Evolutionary conservation across 2,329 filamentous ascomycete genomes (phyloP).

Genomic region (Fusarium pseudograminearum): DNA sequence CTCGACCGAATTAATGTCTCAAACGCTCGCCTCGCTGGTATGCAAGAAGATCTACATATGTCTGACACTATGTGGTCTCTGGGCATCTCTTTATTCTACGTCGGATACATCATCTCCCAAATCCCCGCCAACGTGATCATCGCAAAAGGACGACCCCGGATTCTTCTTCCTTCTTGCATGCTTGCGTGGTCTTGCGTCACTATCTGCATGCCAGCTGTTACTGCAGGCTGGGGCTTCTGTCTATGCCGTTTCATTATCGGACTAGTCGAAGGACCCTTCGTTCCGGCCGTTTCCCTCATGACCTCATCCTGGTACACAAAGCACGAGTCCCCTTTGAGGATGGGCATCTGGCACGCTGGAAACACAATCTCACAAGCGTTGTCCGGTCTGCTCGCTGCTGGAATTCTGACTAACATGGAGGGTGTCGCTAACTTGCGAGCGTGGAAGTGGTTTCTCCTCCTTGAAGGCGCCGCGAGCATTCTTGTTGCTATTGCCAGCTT

Average conservation of each 20-base stretch:
- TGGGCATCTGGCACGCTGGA: slow-evolving; percentile 60
- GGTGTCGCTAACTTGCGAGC: slow-evolving; percentile 50
- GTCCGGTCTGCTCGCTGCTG: slow-evolving; percentile 59
- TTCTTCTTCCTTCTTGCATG: slow-evolving; percentile 55
- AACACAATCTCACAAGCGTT: slow-evolving; percentile 60
- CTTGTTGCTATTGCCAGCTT: slow-evolving; percentile 49
- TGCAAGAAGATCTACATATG: slow-evolving; percentile 54
- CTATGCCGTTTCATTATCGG: slow-evolving; percentile 51
- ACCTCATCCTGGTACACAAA: slow-evolving; percentile 62
- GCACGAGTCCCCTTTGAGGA: slow-evolving; percentile 57
- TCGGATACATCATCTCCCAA: slow-evolving; percentile 61
- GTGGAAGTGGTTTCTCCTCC: slow-evolving; percentile 59
- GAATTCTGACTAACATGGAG: slow-evolving; percentile 59
- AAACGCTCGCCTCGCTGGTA: slow-evolving; percentile 55
- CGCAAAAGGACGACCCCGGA: slow-evolving; percentile 54
- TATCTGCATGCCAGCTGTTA: slow-evolving; percentile 58
- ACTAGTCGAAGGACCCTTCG: slow-evolving; percentile 54
- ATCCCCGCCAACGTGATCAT: slow-evolving; percentile 61
- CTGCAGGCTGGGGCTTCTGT: slow-evolving; percentile 46
- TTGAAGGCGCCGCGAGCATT: slow-evolving; percentile 53
- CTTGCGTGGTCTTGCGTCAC: slow-evolving; percentile 59
- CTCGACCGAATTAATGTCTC: slow-evolving; percentile 65
- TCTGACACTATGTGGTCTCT: slow-evolving; percentile 53
- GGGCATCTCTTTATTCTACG: slow-evolving; percentile 59
- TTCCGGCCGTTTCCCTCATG: slow-evolving; percentile 59